A percentile compares a stretch with the other conserved stretches of the same genome.
phyloP scores from a whole-genome alignment of 192 early-diverging fungal species.

The Jimgerdemannia lactiflua region DNA sequence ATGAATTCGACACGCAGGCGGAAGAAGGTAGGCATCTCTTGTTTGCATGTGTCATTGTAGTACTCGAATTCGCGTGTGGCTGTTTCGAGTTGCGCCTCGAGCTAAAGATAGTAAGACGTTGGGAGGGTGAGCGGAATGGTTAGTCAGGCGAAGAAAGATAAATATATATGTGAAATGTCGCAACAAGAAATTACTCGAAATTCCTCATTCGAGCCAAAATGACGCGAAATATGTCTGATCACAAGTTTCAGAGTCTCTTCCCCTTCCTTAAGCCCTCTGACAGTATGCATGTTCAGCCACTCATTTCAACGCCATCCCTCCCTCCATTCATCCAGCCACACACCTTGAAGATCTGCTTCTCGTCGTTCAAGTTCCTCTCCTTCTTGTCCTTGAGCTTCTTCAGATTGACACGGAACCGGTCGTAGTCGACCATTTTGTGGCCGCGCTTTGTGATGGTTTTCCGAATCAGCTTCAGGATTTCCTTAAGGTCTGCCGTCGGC shows the following conservation, averaged over 20 bases:
- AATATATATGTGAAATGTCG: background rate
- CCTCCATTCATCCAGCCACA: background rate
- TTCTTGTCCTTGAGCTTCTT: slow-evolving; percentile 75
- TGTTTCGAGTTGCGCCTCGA: slow-evolving; percentile 71
- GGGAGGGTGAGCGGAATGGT: background rate
- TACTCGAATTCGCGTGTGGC: slow-evolving; percentile 84
- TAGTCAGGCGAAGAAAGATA: background rate
- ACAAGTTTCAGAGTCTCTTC: too few species aligned
- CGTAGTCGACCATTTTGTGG: slow-evolving; percentile 93
- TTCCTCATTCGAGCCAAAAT: background rate
- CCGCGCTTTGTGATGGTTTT: slow-evolving; percentile 85
- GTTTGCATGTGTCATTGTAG: slow-evolving; percentile 77
- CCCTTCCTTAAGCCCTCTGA: background rate
- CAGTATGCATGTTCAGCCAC: background rate
- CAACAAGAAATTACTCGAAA: background rate
- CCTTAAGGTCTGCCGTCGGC: slow-evolving; percentile 75
- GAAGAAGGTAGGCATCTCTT: slow-evolving; percentile 80
- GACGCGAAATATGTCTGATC: too few species aligned
- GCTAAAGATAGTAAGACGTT: slow-evolving; percentile 17
- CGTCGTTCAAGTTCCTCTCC: slow-evolving; percentile 56
- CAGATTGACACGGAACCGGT: slow-evolving; percentile 69
- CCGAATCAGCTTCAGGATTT: slow-evolving; percentile 73
- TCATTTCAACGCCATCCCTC: too few species aligned
- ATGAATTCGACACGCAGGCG: slow-evolving; percentile 72
- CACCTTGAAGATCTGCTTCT: slow-evolving; percentile 63